phyloP scores from a whole-genome alignment of 768 basidiomycete genomes.

The Phanerodontia chrysosporium region DNA sequence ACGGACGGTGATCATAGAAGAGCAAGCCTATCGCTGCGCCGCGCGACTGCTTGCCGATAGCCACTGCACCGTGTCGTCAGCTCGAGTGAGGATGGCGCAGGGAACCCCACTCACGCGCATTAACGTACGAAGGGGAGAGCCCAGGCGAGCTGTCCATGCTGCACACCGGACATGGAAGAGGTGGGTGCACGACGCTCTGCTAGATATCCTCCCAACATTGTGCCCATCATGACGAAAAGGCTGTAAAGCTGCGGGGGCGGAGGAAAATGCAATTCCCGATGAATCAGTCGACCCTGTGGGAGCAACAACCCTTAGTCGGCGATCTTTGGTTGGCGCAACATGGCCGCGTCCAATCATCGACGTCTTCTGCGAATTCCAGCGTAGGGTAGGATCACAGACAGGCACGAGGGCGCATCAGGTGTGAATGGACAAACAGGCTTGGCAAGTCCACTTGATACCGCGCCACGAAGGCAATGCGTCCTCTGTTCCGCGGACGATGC shows the following conservation, averaged over 20 bases:
- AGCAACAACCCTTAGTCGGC: no score
- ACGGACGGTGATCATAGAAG: conserved; percentile 15
- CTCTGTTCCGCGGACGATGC: background rate
- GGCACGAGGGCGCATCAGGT: background rate
- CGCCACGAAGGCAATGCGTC: background rate
- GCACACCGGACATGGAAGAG: background rate
- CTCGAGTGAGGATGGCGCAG: background rate
- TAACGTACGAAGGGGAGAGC: background rate
- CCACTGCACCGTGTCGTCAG: conserved; percentile 1
- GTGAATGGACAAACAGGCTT: background rate
- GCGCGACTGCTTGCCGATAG: conserved; percentile 10
- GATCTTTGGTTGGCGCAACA: background rate
- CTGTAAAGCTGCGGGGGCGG: no score
- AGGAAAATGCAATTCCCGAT: no score
- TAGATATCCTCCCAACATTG: background rate
- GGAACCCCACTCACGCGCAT: background rate
- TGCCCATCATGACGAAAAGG: no score
- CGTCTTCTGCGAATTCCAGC: no score
- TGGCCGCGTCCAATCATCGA: background rate
- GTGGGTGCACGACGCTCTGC: background rate
- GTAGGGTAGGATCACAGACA: no score
- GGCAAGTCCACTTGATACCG: background rate
- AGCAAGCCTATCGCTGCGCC: conserved; percentile 11
- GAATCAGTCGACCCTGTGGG: no score
- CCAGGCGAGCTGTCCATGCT: background rate